These are phyloP conservation scores for Penicillium longicatenatum DNA, from an alignment of 495 filamentous ascomycete species.

Conservation along the genomic window DNA sequence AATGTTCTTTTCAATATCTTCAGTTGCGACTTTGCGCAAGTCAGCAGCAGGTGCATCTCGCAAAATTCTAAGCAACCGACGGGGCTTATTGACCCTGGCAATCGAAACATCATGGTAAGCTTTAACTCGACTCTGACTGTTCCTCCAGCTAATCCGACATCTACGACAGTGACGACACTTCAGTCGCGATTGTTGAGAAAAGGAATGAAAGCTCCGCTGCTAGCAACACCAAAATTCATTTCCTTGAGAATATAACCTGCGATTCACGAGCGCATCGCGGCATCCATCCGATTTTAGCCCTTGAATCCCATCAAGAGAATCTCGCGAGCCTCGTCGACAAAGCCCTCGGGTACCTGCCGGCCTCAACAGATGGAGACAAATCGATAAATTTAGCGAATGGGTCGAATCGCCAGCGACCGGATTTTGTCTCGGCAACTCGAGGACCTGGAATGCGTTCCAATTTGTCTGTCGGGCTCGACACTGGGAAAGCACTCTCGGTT, in stretches of 20 bases:
- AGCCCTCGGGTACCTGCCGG: constrained; percentile 59
- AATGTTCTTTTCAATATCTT: constrained; percentile 33
- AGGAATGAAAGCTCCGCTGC: constrained; percentile 24
- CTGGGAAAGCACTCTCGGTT: constrained; percentile 82
- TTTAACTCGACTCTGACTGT: neutral
- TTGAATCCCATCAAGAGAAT: constrained; percentile 69
- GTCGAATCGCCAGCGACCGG: constrained; percentile 54
- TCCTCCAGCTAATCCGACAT: constrained; percentile 15
- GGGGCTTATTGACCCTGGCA: constrained; percentile 70
- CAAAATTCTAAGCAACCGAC: constrained; percentile 15
- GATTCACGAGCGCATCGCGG: constrained; percentile 71
- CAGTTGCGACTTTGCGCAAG: constrained; percentile 27
- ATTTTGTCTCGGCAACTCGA: constrained; percentile 83
- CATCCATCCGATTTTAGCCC: constrained; percentile 73
- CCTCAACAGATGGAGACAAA: constrained; percentile 15
- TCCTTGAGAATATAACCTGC: constrained; percentile 80
- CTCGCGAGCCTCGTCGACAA: constrained; percentile 66
- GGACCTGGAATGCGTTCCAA: constrained; percentile 85
- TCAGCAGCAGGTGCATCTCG: constrained; percentile 13
- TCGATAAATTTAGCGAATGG: constrained; percentile 28
- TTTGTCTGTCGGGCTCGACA: constrained; percentile 74
- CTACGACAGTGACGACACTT: constrained; percentile 78
- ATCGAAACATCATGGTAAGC: constrained; percentile 88
- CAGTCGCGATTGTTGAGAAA: constrained; percentile 79
- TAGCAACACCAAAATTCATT: constrained; percentile 60